Conservation (phyloP, 345 rosid species). For the Lagerstroemia speciosa region DNA sequence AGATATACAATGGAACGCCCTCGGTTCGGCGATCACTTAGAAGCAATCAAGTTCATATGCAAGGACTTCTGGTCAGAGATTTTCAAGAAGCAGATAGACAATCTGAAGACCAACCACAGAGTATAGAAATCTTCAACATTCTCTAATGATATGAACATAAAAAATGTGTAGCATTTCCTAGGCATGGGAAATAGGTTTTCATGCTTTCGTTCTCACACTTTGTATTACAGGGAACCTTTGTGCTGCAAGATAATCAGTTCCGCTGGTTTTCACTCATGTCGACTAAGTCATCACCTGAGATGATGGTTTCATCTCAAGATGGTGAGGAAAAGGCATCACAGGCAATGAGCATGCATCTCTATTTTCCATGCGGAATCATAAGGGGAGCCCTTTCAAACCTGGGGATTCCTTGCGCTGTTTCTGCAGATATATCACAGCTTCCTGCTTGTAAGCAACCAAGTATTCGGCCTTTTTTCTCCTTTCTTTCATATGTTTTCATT, state of each 20-base stretch:
- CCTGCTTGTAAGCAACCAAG: conserved; percentile 70
- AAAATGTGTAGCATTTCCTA: neutral
- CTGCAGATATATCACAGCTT: conserved; percentile 91
- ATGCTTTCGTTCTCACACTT: neutral
- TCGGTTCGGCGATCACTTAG: conserved; percentile 79
- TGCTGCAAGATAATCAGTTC: conserved; percentile 88
- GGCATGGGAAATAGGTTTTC: neutral
- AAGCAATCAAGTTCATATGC: conserved; percentile 97
- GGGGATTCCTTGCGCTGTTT: conserved; percentile 95
- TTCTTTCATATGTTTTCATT: neutral
- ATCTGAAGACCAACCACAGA: conserved; percentile 90
- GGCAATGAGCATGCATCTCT: conserved; percentile 75
- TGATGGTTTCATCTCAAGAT: conserved; percentile 33
- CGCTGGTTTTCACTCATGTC: conserved; percentile 85
- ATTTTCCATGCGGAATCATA: conserved; percentile 96
- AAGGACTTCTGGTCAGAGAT: conserved; percentile 98
- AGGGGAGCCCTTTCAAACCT: conserved; percentile 93
- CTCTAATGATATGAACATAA: conserved; percentile 18
- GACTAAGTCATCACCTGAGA: conserved; percentile 46
- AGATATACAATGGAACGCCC: conserved; percentile 97
- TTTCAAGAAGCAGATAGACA: conserved; percentile 98
- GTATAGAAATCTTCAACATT: conserved; percentile 23
- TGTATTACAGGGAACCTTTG: conserved; percentile 83
- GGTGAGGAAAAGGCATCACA: conserved; percentile 62
- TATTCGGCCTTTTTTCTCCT: neutral